Percentiles rank a stretch among this genome's conserved stretches.
Conservation (phyloP, 2,329 filamentous ascomycete species). For the Endothia cerciana region DNA sequence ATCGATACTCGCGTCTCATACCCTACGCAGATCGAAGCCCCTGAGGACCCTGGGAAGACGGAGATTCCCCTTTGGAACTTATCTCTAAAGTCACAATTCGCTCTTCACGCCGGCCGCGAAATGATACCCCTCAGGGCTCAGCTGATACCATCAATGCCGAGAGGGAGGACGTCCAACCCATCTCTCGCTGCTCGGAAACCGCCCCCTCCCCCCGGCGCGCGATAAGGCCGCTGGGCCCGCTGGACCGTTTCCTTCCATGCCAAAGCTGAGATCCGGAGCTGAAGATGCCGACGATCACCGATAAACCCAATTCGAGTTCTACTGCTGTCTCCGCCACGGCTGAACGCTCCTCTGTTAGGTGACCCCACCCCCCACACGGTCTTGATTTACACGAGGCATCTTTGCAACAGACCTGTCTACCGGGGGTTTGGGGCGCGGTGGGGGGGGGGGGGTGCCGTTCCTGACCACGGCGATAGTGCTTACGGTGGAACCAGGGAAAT, state of each 20-base stretch:
- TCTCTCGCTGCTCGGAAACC: neutral
- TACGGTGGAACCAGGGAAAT: neutral
- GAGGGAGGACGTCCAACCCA: neutral
- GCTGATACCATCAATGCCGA: neutral
- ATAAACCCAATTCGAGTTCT: neutral
- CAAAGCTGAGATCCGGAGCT: neutral
- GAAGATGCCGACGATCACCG: neutral
- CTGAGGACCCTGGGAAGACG: neutral
- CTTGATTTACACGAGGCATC: neutral
- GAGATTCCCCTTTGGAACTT: neutral
- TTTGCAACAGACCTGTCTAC: neutral
- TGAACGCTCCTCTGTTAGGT: neutral
- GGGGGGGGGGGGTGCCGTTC: neutral
- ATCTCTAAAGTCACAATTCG: neutral
- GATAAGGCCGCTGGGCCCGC: neutral
- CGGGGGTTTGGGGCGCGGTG: neutral
- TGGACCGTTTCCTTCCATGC: neutral
- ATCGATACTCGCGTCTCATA: neutral
- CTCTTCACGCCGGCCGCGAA: too few relatives aligned
- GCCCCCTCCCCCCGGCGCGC: too few relatives aligned
- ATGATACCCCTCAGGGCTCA: neutral
- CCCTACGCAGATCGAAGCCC: neutral
- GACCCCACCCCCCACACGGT: neutral
- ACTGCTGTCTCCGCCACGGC: neutral
- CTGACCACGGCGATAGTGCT: slow-evolving; percentile 1